A percentile compares a stretch with the other conserved stretches of the same genome.
These are phyloP conservation scores for Botrytis porri DNA, from an alignment of 2,329 filamentous ascomycete species.

Conservation along the genomic window DNA sequence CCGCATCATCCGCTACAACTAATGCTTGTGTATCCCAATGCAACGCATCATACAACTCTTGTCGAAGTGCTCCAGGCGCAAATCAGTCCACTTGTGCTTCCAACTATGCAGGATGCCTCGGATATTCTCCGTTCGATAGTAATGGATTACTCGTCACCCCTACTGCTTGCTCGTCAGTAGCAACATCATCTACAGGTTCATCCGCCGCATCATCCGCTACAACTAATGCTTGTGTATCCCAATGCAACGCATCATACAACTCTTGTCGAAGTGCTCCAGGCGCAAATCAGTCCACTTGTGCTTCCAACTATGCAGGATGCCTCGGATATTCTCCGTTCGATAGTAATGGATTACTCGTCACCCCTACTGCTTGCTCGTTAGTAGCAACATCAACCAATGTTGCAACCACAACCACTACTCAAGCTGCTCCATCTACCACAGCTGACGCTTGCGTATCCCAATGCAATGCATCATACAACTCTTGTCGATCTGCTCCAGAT, in stretches of 20 bases:
- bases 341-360: neutral
- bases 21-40: neutral
- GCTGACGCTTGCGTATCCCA: neutral
- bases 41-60: neutral
- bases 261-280: neutral
- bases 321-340: constrained; percentile 7
- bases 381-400: neutral
- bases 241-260: neutral
- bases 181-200: neutral
- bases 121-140: neutral
- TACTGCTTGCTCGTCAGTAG: constrained; percentile 4
- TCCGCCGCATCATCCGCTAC: neutral
- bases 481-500: neutral
- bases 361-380: constrained; percentile 5
- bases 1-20: neutral
- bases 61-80: neutral
- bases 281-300: neutral
- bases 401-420: no score
- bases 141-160: neutral
- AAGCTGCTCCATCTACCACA: neutral
- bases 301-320: neutral
- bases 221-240: neutral
- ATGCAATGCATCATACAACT: neutral
- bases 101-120: neutral
- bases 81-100: neutral